Percentiles rank a stretch among this genome's conserved stretches.
Conservation (phyloP, 305 asterid species). For the Fraxinus dipetala region DNA sequence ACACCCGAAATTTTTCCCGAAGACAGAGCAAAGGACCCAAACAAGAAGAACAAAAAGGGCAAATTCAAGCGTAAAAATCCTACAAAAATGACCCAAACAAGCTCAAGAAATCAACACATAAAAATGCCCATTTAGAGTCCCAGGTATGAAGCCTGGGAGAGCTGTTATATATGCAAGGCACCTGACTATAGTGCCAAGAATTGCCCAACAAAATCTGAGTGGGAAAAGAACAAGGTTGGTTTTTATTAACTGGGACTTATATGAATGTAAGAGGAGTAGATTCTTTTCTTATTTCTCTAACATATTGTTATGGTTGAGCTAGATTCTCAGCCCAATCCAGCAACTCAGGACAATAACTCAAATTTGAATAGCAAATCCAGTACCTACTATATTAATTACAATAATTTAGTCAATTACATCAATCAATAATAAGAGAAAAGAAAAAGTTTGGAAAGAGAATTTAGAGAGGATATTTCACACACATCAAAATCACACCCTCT, state of each 20-base stretch:
- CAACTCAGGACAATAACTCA: no score
- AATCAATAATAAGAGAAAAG: no score
- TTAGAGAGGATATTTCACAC: no score
- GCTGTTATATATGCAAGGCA: conserved; percentile 71
- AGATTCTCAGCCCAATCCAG: no score
- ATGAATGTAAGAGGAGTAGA: neutral
- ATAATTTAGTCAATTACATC: no score
- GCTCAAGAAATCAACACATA: conserved; percentile 36
- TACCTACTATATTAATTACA: no score
- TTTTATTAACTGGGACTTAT: neutral
- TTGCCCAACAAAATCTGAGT: conserved; percentile 64
- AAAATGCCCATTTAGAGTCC: conserved; percentile 68
- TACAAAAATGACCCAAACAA: conserved; percentile 38
- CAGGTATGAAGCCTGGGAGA: conserved; percentile 90
- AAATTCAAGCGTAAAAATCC: conserved; percentile 52
- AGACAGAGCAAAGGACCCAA: conserved; percentile 60
- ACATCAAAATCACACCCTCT: no score
- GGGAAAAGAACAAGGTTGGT: conserved; percentile 85
- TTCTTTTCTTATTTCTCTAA: neutral
- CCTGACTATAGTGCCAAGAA: conserved; percentile 67
- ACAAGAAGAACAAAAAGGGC: conserved; percentile 41
- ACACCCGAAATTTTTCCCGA: conserved; percentile 65
- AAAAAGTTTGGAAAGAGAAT: no score
- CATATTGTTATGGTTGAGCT: no score
- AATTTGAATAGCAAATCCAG: no score